Percentiles rank a stretch among this genome's conserved stretches.
Evolutionary conservation across 2,329 filamentous ascomycete species (phyloP).

Genomic region (Colletotrichum karsti): DNA sequence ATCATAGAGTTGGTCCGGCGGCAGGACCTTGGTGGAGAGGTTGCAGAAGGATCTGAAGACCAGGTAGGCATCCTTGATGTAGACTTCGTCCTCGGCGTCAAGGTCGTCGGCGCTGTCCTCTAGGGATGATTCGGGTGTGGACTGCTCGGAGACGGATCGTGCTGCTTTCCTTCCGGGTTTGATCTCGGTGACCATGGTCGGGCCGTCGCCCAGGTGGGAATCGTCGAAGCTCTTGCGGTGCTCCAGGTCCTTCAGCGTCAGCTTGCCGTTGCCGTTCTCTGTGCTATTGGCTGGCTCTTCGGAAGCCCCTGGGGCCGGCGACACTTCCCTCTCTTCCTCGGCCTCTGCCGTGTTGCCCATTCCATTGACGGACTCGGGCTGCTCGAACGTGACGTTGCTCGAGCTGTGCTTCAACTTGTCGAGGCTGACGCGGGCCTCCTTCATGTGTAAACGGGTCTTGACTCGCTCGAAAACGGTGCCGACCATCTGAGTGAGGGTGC

Average conservation of each 20-base stretch:
- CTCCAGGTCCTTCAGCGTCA: slow-evolving; percentile 73
- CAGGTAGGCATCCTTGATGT: slow-evolving; percentile 95
- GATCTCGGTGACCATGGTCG: slow-evolving; percentile 72
- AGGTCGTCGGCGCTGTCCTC: slow-evolving; percentile 68
- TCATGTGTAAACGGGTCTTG: slow-evolving; percentile 84
- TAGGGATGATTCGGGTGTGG: slow-evolving; percentile 60
- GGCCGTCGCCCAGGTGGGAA: slow-evolving; percentile 71
- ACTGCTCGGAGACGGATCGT: slow-evolving; percentile 62
- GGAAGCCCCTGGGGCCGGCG: slow-evolving; percentile 33
- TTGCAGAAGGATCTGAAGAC: slow-evolving; percentile 99
- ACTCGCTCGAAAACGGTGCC: slow-evolving; percentile 97
- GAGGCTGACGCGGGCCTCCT: slow-evolving; percentile 77
- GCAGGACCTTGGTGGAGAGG: slow-evolving; percentile 89
- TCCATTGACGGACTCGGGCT: slow-evolving; percentile 47
- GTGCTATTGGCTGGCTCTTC: slow-evolving; percentile 38
- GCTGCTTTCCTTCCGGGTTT: slow-evolving; percentile 54
- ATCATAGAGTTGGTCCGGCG: slow-evolving; percentile 91
- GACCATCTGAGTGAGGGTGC: slow-evolving; percentile 97
- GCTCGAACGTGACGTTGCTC: slow-evolving; percentile 61
- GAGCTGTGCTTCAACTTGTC: slow-evolving; percentile 60
- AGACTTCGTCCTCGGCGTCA: slow-evolving; percentile 89
- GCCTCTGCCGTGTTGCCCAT: slow-evolving; percentile 47
- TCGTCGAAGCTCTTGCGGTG: slow-evolving; percentile 75
- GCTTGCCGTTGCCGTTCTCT: slow-evolving; percentile 55
- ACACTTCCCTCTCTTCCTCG: slow-evolving; percentile 39